A percentile compares a stretch with the other conserved stretches of the same genome.
Evolutionary conservation across 192 early-diverging fungal species (phyloP).

Genomic region (Umbelopsis sp.): DNA sequence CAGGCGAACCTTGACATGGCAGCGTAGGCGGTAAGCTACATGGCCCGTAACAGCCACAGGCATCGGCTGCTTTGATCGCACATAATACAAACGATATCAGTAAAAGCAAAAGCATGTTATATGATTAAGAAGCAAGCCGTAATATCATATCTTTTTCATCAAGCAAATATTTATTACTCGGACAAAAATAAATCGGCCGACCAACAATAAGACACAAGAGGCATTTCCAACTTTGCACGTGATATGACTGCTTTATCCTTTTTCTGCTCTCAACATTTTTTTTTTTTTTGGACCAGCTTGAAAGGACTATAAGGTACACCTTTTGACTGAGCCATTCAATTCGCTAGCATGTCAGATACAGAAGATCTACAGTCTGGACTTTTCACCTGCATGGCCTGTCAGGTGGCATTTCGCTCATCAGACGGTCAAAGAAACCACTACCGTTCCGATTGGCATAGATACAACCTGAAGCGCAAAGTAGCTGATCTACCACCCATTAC

Average conservation of each 20-base stretch:
- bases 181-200: no score
- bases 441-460: constrained; percentile 97
- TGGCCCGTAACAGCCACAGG: constrained; percentile 13
- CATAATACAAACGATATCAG: not conserved
- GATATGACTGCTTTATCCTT: constrained; percentile 3
- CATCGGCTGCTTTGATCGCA: not conserved
- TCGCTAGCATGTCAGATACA: constrained; percentile 18
- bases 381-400: constrained; percentile 88
- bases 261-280: constrained; percentile 4
- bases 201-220: no score
- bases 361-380: constrained; percentile 52
- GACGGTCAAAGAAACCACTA: constrained; percentile 94
- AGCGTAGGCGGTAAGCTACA: constrained; percentile 9
- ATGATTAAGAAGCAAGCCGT: no score
- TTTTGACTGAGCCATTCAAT: not conserved
- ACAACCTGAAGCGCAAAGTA: constrained; percentile 98
- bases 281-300: constrained; percentile 14
- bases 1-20: not conserved
- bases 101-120: not conserved
- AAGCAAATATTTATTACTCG: no score
- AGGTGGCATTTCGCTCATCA: constrained; percentile 88
- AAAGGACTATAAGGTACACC: no score
- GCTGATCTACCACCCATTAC: constrained; percentile 86
- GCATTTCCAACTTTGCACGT: not conserved
- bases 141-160: no score